Percentiles rank a stretch among this genome's conserved stretches.
Conservation (phyloP, 768 basidiomycete species). For the Hypholoma fasciculare region DNA sequence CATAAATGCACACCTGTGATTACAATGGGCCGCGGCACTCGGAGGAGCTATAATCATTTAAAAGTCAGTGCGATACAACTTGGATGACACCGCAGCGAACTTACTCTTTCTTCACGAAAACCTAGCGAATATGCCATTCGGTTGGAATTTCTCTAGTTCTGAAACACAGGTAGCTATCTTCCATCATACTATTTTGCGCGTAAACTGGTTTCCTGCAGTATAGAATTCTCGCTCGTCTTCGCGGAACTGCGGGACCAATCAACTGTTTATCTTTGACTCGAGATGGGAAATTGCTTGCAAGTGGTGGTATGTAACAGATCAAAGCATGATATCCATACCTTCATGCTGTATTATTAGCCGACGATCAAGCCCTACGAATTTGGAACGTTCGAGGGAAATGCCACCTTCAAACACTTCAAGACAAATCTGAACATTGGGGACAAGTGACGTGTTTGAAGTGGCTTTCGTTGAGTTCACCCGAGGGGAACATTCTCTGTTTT, state of each 20-base stretch:
- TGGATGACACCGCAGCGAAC: too few relatives aligned
- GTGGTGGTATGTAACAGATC: conserved; percentile 3
- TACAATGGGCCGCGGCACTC: too few relatives aligned
- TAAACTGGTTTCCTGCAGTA: not conserved
- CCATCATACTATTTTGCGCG: too few relatives aligned
- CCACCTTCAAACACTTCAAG: not conserved
- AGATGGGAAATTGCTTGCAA: conserved; percentile 5
- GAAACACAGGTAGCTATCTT: too few relatives aligned
- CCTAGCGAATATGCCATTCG: too few relatives aligned
- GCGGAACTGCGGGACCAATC: not conserved
- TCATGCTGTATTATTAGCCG: not conserved
- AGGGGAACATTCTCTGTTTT: not conserved
- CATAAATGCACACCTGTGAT: too few relatives aligned
- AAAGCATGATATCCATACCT: too few relatives aligned
- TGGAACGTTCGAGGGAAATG: not conserved
- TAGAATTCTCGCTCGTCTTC: not conserved
- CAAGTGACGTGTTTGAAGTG: conserved; percentile 8
- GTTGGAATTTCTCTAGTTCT: too few relatives aligned
- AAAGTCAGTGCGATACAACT: too few relatives aligned
- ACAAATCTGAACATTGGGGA: conserved; percentile 5
- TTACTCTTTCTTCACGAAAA: too few relatives aligned
- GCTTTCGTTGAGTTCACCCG: not conserved
- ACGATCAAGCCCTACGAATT: conserved; percentile 4
- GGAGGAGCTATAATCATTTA: too few relatives aligned
- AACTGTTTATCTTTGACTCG: conserved; percentile 2